Conservation (phyloP, 495 filamentous ascomycete species). For the Bacidia rubella region DNA sequence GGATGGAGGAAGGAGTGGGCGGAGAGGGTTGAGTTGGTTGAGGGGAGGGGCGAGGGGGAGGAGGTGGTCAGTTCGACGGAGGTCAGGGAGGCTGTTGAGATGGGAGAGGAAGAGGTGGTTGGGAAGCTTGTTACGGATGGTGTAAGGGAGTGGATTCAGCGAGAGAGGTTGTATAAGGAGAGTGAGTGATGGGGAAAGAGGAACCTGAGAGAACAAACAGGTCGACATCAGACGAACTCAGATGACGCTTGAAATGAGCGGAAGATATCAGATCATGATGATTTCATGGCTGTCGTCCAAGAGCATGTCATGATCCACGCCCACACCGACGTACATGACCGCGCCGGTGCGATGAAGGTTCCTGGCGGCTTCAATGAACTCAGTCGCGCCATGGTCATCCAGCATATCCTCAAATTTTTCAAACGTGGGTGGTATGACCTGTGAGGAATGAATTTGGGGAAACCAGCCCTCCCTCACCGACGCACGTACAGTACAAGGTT, state of each 20-base stretch:
- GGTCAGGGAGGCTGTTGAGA: conserved; percentile 50
- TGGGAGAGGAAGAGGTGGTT: conserved; percentile 41
- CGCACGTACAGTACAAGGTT: no score
- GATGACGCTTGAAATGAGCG: background rate
- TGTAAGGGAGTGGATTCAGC: conserved; percentile 45
- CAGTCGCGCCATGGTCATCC: background rate
- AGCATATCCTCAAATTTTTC: background rate
- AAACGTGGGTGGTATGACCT: background rate
- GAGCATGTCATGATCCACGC: background rate
- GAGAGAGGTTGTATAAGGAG: conserved; percentile 26
- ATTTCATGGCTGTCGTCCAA: no score
- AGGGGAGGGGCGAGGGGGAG: conserved; percentile 40
- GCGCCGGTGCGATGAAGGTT: no score
- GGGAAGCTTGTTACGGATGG: conserved; percentile 46
- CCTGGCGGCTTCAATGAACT: background rate
- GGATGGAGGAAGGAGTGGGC: conserved; percentile 58
- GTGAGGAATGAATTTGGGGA: background rate
- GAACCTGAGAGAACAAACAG: no score
- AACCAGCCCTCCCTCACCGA: no score
- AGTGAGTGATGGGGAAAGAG: background rate
- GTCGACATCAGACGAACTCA: no score
- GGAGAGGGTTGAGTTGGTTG: conserved; percentile 53
- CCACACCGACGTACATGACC: no score
- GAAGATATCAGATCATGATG: no score
- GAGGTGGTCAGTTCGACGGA: conserved; percentile 63